phyloP scores from a whole-genome alignment of 2,329 filamentous ascomycete genomes.

The Penicillium occitanis region DNA sequence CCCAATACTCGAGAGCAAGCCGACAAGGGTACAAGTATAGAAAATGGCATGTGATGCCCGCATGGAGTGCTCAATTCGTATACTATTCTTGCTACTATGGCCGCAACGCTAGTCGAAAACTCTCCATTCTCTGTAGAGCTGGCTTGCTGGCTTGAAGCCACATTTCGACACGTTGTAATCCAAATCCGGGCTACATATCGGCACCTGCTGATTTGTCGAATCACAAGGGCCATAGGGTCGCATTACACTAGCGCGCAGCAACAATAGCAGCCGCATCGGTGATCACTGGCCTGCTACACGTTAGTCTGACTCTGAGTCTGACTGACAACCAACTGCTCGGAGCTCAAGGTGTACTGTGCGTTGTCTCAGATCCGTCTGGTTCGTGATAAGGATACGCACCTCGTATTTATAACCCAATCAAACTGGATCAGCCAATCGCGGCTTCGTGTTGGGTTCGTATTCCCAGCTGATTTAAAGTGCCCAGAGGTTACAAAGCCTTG shows the following conservation, averaged over 20 bases:
- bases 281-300: background rate
- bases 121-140: too few relatives aligned
- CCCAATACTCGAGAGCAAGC: background rate
- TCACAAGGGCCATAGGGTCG: background rate
- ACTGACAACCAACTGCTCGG: background rate
- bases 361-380: background rate
- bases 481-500: background rate
- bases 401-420: background rate
- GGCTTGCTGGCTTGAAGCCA: background rate
- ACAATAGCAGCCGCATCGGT: background rate
- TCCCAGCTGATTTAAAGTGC: background rate
- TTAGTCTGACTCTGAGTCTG: too few relatives aligned
- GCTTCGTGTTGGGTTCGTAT: background rate
- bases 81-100: background rate
- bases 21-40: background rate
- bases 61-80: background rate
- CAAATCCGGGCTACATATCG: background rate
- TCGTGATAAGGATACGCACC: background rate
- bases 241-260: conserved; percentile 2
- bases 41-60: background rate
- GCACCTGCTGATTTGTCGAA: background rate
- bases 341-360: background rate
- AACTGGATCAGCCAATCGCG: background rate
- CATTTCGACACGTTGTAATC: background rate
- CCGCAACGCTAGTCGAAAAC: background rate